Evolutionary conservation across 1,284 basidiomycete species (phyloP), one percentile per base, ranked within the genome.

Genomic region (Fistulinella cinereoalba): DNA sequence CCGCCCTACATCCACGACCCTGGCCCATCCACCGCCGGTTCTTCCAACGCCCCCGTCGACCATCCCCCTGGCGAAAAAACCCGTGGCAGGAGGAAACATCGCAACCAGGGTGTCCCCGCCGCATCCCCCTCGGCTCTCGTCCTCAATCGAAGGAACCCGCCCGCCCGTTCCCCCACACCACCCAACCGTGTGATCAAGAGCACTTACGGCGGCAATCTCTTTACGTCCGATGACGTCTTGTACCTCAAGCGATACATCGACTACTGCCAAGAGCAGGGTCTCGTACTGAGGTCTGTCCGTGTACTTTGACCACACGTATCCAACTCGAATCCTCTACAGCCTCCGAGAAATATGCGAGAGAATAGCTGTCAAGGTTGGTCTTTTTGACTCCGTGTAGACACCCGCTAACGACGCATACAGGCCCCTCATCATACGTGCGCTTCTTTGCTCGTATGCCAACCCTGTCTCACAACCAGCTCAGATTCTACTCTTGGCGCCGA

Each of bases 401-500:
- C 24, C 34, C 40, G 4, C 41, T 52, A 5, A 62, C 6, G 12
- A 49, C 36, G 32, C n/a, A 11, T 23, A 11, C 53, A 86, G 83
- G 87, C 88, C 21, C 88, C 87, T 15, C 88, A 90, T 66, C 88
- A 90, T 63, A 88, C 88, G 83, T 88, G 70, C 56, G 77, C 58
- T 41, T 18, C 9, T n/a, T n/a, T n/a, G n/a, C n/a, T n/a, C n/a
- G n/a, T n/a, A n/a, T n/a, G n/a, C n/a, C n/a, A n/a, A n/a, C n/a
- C n/a, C n/a, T n/a, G n/a, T n/a, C n/a, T n/a, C n/a, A n/a, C n/a
- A 49, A 51, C 40, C 22, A 45, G 44, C 46, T 23, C 50, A 88
- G 85, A n/a, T 90, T 91, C 61, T 91, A 88, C 62, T 89, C 87
- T 0, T 91, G 88, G 88, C 77, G 88, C 31, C 78, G 88, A 41